Conservation (phyloP, 2,329 filamentous ascomycete genomes). For the Fusarium robinianum region DNA sequence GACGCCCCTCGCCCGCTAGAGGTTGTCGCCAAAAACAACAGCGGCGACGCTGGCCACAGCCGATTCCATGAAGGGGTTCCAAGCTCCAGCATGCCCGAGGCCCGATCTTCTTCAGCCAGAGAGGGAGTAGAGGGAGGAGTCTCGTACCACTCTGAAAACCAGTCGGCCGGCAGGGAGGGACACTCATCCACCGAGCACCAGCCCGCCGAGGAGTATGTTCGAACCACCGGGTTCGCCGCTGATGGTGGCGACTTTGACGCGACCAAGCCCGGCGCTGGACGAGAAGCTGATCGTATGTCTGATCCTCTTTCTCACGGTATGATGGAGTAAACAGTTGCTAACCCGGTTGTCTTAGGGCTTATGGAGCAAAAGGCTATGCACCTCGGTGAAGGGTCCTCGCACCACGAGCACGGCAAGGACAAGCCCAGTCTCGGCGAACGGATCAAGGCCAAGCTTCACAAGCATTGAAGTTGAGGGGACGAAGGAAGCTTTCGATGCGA, state of each 20-base stretch:
- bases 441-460: slow-evolving; percentile 72
- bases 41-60: slow-evolving; percentile 40
- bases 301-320: background rate
- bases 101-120: slow-evolving; percentile 9
- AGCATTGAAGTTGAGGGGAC: slow-evolving; percentile 39
- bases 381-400: slow-evolving; percentile 17
- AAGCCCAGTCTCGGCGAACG: slow-evolving; percentile 64
- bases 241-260: slow-evolving; percentile 73
- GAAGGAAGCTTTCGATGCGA: background rate
- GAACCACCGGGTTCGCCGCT: slow-evolving; percentile 60
- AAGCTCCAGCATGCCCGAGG: slow-evolving; percentile 7
- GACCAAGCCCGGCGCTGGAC: slow-evolving; percentile 64
- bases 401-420: slow-evolving; percentile 38
- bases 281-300: slow-evolving; percentile 66
- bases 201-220: slow-evolving; percentile 60
- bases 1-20: slow-evolving; percentile 38
- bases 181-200: slow-evolving; percentile 24
- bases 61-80: background rate
- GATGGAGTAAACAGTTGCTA: background rate
- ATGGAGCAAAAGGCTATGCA: slow-evolving; percentile 42
- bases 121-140: slow-evolving; percentile 12
- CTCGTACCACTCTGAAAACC: slow-evolving; percentile 2
- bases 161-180: no score
- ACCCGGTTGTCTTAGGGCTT: slow-evolving; percentile 33
- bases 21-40: slow-evolving; percentile 43